Percentiles rank a stretch among this genome's conserved stretches.
Conservation (phyloP, 257 asterid genomes). For the Solanum clarkiae region DNA sequence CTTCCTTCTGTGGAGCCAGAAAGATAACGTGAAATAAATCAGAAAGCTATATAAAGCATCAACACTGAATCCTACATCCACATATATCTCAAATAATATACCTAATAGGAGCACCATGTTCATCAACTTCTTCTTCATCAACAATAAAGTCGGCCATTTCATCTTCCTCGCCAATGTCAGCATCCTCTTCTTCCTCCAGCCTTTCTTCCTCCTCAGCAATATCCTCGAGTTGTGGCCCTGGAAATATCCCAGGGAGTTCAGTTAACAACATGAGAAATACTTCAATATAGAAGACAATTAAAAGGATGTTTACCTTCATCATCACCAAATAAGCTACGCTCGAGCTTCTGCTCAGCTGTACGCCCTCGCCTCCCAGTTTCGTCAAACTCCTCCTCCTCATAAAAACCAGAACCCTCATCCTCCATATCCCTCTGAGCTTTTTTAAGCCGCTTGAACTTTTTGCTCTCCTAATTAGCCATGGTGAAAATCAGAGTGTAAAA, state of each 20-base stretch:
- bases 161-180: conserved; percentile 68
- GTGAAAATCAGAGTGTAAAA: neutral
- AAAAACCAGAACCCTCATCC: conserved; percentile 65
- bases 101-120: conserved; percentile 77
- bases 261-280: neutral
- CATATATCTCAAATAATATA: conserved; percentile 1
- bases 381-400: conserved; percentile 66
- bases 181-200: conserved; percentile 61
- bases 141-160: conserved; percentile 98
- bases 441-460: conserved; percentile 81
- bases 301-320: conserved; percentile 52
- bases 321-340: conserved; percentile 70
- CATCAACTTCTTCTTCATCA: conserved; percentile 79
- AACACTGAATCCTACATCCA: neutral
- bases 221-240: conserved; percentile 85
- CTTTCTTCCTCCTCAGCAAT: conserved; percentile 82
- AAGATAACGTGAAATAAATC: neutral
- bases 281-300: neutral
- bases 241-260: neutral
- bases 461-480: conserved; percentile 34
- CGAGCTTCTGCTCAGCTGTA: conserved; percentile 73
- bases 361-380: conserved; percentile 63
- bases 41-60: neutral
- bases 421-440: conserved; percentile 70
- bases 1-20: conserved; percentile 50